Evolutionary conservation across 805 yeast genomes (phyloP), one percentile per base, ranked within the genome.

Genomic region (Kazachstania africana): DNA sequence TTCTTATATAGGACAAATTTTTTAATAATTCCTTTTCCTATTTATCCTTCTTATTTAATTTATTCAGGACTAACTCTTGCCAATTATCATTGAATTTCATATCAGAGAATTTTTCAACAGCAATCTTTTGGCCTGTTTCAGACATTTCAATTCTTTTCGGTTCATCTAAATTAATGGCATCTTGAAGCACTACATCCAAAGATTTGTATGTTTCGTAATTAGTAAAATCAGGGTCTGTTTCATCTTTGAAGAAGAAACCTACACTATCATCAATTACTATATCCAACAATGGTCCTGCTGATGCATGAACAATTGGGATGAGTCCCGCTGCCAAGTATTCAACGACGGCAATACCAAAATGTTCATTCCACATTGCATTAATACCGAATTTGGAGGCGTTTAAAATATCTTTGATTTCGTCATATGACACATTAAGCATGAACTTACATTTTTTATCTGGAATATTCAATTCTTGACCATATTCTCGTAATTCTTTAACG

Each of bases 351-450:
- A 91, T 91, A 13, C 99, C 99, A 55, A 91, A 91, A 60, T 91
- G 99, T 61, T 91, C 99, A 57, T 91, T 91, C 98, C 98, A 91
- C 99, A 91, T 91, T 19, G 94, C 85, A 48, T 91, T 88, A 24
- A 91, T 62, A 4, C 98, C 98, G 47, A 72, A 75, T 16, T 75
- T 70, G 3, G 84, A 70, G 10, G 54, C 59, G 9, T 60, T 45
- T 21, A 93, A 61, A 33, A 71, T 65, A 18, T 58, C 48, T 32
- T 72, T 60, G 10, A 93, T 75, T 12, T 63, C 66, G 2, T 62
- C 65, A 59, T 82, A 82, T 8, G 83, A 66, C 17, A 88, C 78
- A 57, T 91, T 93, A 4, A 80, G 66, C 1, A 75, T 60, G 45
- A 85, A 78, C 28, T 70, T 63, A 9, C 66, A 53, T 13, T 66